phyloP scores from a whole-genome alignment of 352 stramenopile genomes.

The Phytopythium montanum region DNA sequence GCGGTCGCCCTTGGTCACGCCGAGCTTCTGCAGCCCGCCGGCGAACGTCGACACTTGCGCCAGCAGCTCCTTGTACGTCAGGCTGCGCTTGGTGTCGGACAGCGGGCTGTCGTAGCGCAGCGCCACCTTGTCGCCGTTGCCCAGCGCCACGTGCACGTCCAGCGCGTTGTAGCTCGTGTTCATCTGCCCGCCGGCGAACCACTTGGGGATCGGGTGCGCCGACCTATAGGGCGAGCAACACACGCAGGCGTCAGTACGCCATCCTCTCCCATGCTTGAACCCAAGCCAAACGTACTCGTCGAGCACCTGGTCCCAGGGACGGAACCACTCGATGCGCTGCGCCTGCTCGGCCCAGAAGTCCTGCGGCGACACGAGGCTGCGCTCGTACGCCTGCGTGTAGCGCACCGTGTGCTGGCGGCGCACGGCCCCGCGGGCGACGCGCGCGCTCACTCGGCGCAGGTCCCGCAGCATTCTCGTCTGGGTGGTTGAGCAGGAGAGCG shows the following conservation, averaged over 20 bases:
- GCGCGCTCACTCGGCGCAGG: background rate
- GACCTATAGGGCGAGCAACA: conserved; percentile 21
- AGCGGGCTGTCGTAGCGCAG: conserved; percentile 62
- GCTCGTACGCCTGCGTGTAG: conserved; percentile 29
- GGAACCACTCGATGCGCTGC: conserved; percentile 32
- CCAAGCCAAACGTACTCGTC: conserved; percentile 10
- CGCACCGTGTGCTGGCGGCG: conserved; percentile 17
- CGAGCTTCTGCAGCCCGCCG: conserved; percentile 47
- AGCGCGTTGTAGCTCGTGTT: conserved; percentile 71
- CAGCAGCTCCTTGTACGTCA: conserved; percentile 76
- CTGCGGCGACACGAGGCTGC: conserved; percentile 20
- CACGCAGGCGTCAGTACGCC: background rate
- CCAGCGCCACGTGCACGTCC: conserved; percentile 52
- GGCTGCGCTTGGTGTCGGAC: conserved; percentile 48
- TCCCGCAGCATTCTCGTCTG: background rate
- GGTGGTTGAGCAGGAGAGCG: background rate
- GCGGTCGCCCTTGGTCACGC: conserved; percentile 85
- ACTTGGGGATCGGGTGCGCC: conserved; percentile 29
- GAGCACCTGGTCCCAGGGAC: conserved; percentile 23
- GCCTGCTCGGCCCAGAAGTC: conserved; percentile 31
- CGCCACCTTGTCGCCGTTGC: conserved; percentile 45
- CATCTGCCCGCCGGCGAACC: conserved; percentile 60
- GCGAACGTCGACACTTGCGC: conserved; percentile 68
- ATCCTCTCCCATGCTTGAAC: background rate
- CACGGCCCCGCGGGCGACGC: background rate